These are phyloP conservation scores for Piper betle DNA, from an alignment of 164 flowering plant species.

Conservation along the genomic window DNA sequence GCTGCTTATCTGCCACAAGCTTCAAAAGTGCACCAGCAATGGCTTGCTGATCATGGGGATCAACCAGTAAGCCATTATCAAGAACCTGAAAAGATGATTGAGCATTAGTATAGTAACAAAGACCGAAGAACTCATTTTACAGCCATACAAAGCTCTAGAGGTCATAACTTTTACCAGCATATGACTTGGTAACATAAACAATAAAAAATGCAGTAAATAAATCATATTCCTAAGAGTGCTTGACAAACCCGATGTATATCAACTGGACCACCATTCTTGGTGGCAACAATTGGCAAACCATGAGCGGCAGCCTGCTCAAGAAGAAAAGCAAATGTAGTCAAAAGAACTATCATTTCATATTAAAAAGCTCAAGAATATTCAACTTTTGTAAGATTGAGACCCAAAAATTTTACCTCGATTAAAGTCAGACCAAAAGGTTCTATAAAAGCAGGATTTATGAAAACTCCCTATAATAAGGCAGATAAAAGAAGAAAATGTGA, in stretches of 20 bases:
- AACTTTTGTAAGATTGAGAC: background rate
- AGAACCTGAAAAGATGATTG: constrained; percentile 46
- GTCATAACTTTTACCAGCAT: no score
- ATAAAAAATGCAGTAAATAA: background rate
- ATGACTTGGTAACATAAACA: no score
- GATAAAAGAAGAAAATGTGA: no score
- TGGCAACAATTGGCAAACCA: constrained; percentile 96
- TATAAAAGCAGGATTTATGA: constrained; percentile 94
- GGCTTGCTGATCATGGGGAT: constrained; percentile 93
- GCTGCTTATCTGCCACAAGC: constrained; percentile 91
- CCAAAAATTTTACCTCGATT: constrained; percentile 51
- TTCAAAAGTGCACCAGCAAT: constrained; percentile 91
- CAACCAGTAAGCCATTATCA: constrained; percentile 92
- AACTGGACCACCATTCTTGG: constrained; percentile 98
- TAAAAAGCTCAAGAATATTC: no score
- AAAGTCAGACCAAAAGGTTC: constrained; percentile 99
- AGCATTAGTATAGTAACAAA: no score
- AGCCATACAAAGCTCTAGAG: no score
- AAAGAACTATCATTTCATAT: background rate
- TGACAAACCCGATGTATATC: constrained; percentile 75
- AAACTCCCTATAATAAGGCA: constrained; percentile 61
- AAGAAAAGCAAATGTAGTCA: background rate
- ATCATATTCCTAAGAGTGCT: background rate
- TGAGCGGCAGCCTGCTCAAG: constrained; percentile 80
- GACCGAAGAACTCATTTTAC: no score